phyloP scores from a whole-genome alignment of 2,329 filamentous ascomycete genomes.

The Stachybotrys elegans region DNA sequence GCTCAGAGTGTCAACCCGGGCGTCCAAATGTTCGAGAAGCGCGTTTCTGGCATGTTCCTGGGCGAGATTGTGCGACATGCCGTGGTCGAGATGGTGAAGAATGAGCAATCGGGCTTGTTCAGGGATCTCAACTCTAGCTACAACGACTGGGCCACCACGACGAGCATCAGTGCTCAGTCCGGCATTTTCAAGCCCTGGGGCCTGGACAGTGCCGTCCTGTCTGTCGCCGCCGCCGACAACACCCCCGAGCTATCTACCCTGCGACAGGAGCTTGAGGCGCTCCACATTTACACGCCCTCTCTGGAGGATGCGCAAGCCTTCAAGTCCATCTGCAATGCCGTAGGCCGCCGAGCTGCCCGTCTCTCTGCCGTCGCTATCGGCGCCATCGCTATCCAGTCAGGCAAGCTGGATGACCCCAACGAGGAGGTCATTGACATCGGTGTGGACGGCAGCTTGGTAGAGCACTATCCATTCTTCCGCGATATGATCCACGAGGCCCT shows the following conservation, averaged over 20 bases:
- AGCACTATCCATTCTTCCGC: constrained; percentile 92
- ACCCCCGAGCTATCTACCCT: constrained; percentile 67
- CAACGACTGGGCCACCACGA: constrained; percentile 67
- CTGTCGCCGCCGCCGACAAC: constrained; percentile 76
- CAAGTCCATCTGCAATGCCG: constrained; percentile 74
- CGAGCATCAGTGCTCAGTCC: constrained; percentile 59
- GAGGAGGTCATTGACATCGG: constrained; percentile 81
- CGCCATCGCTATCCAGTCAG: constrained; percentile 76
- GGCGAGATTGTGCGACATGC: constrained; percentile 85
- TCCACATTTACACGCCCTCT: constrained; percentile 71
- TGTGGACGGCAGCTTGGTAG: constrained; percentile 89
- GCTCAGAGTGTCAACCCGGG: constrained; percentile 81
- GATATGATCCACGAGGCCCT: constrained; percentile 83
- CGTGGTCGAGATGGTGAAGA: constrained; percentile 66
- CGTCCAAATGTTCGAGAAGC: constrained; percentile 98
- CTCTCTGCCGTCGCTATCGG: constrained; percentile 84
- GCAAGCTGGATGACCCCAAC: constrained; percentile 57
- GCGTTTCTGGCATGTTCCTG: constrained; percentile 96
- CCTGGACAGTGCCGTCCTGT: constrained; percentile 86
- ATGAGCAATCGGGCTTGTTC: constrained; percentile 66
- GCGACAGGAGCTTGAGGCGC: constrained; percentile 71
- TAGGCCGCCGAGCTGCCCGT: constrained; percentile 83
- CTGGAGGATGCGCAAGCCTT: constrained; percentile 84
- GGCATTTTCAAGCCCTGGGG: constrained; percentile 78
- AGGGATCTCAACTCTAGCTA: constrained; percentile 66